phyloP scores from a whole-genome alignment of 1,284 basidiomycete genomes.

The Pascua guehoae region DNA sequence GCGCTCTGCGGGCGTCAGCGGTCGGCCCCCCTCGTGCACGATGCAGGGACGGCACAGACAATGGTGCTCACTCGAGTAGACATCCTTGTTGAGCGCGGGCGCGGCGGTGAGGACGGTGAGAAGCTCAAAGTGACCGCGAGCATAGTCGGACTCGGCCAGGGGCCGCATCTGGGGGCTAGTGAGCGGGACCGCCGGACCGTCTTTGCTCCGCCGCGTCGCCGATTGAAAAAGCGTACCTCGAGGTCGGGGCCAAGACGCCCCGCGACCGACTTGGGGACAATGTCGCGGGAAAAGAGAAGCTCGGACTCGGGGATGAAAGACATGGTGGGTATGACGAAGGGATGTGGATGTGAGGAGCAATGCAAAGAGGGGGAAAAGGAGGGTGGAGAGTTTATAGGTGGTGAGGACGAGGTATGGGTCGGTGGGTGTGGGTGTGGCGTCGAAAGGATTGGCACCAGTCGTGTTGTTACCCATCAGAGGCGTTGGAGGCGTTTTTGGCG shows the following conservation, averaged over 20 bases:
- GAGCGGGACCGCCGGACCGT: slow-evolving; percentile 5
- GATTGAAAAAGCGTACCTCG: slow-evolving; percentile 15
- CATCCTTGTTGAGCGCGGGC: slow-evolving; percentile 65
- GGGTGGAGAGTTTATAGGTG: background rate
- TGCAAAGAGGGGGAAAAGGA: background rate
- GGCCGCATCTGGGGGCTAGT: slow-evolving; percentile 71
- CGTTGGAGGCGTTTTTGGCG: no score
- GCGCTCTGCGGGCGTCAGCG: slow-evolving; percentile 48
- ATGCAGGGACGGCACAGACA: no score
- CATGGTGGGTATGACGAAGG: slow-evolving; percentile 2
- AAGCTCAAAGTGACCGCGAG: slow-evolving; percentile 75
- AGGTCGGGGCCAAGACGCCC: slow-evolving; percentile 29
- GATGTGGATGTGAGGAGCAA: background rate
- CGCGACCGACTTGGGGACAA: slow-evolving; percentile 29
- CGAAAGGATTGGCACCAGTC: background rate
- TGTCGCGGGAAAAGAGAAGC: slow-evolving; percentile 32
- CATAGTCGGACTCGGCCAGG: slow-evolving; percentile 80
- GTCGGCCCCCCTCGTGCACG: no score
- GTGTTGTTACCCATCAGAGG: background rate
- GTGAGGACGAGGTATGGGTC: background rate
- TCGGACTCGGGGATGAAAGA: slow-evolving; percentile 10
- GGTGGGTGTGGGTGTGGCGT: background rate
- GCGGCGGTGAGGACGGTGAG: slow-evolving; percentile 76
- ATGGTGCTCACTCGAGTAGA: slow-evolving; percentile 56
- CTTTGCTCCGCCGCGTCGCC: background rate